Percentiles rank a stretch among this genome's conserved stretches.
phyloP scores from a whole-genome alignment of 306 rosid species.

The Dalbergia cochinchinensis region DNA sequence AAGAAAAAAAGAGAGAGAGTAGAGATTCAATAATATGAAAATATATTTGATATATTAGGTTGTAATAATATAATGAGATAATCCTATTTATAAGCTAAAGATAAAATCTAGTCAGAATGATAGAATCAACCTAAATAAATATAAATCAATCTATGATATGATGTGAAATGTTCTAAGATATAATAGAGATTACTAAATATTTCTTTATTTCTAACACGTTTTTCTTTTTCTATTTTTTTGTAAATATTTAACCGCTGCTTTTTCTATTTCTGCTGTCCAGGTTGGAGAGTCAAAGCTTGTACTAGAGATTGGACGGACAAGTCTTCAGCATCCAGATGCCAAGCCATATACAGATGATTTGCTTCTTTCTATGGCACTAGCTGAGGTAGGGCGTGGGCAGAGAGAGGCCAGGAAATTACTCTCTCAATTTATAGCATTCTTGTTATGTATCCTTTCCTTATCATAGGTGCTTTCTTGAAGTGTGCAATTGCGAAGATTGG shows the following conservation, averaged over 20 bases:
- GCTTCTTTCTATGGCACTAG: conserved; percentile 91
- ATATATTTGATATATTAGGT: too few relatives aligned
- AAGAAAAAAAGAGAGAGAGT: too few relatives aligned
- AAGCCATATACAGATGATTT: conserved; percentile 85
- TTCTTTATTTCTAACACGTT: too few relatives aligned
- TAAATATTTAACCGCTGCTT: conserved; percentile 33
- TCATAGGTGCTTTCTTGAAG: conserved; percentile 88
- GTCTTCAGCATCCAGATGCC: conserved; percentile 80
- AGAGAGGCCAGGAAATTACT: conserved; percentile 53
- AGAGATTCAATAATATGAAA: too few relatives aligned
- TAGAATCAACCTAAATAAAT: too few relatives aligned
- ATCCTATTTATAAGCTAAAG: too few relatives aligned
- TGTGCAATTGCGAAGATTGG: conserved; percentile 92
- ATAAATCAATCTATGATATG: too few relatives aligned
- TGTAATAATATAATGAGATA: too few relatives aligned
- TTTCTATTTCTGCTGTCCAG: conserved; percentile 55
- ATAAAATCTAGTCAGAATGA: too few relatives aligned
- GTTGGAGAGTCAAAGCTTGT: conserved; percentile 91
- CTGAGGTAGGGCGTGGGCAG: conserved; percentile 79
- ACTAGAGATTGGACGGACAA: conserved; percentile 72
- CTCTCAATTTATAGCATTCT: conserved; percentile 49
- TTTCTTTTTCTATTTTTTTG: conserved; percentile 18
- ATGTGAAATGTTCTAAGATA: too few relatives aligned
- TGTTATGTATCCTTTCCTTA: conserved; percentile 72
- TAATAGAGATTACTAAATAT: too few relatives aligned